phyloP scores from a whole-genome alignment of 2,329 filamentous ascomycete genomes.

The Colletotrichum sojae region DNA sequence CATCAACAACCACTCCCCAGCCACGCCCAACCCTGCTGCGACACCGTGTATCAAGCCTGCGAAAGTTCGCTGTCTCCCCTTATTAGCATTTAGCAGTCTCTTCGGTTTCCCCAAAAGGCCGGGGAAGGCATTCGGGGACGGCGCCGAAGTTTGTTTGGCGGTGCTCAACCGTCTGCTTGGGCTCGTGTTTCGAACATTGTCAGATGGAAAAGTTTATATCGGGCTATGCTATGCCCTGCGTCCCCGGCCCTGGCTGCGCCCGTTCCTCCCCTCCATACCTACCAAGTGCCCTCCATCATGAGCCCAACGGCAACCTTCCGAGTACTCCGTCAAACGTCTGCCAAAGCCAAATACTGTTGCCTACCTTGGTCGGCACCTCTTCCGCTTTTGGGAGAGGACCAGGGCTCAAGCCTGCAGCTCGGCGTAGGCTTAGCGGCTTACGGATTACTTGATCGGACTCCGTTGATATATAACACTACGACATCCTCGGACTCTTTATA shows the following conservation, averaged over 20 bases:
- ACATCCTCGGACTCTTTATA: background rate
- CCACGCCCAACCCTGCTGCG: constrained; percentile 8
- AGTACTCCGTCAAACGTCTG: constrained; percentile 38
- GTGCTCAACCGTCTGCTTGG: constrained; percentile 34
- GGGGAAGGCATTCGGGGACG: constrained; percentile 31
- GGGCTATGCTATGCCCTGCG: constrained; percentile 31
- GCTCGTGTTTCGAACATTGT: constrained; percentile 39
- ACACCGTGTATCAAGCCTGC: constrained; percentile 10
- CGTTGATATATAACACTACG: constrained; percentile 26
- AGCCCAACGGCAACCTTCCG: constrained; percentile 36
- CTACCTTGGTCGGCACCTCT: constrained; percentile 26
- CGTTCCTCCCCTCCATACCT: constrained; percentile 26
- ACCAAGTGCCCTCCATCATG: constrained; percentile 13
- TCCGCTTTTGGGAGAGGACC: constrained; percentile 20
- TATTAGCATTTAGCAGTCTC: constrained; percentile 15
- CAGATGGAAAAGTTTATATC: constrained; percentile 40
- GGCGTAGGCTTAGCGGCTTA: constrained; percentile 39
- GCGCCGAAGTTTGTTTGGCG: constrained; percentile 35
- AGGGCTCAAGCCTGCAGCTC: constrained; percentile 23
- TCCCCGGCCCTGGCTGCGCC: constrained; percentile 32
- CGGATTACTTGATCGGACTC: constrained; percentile 24
- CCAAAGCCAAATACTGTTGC: constrained; percentile 34
- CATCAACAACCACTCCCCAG: constrained; percentile 3
- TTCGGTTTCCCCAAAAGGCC: constrained; percentile 21
- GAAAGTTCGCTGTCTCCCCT: constrained; percentile 35